Evolutionary conservation across 345 rosid species (phyloP).

Genomic region (Reutealis trisperma): DNA sequence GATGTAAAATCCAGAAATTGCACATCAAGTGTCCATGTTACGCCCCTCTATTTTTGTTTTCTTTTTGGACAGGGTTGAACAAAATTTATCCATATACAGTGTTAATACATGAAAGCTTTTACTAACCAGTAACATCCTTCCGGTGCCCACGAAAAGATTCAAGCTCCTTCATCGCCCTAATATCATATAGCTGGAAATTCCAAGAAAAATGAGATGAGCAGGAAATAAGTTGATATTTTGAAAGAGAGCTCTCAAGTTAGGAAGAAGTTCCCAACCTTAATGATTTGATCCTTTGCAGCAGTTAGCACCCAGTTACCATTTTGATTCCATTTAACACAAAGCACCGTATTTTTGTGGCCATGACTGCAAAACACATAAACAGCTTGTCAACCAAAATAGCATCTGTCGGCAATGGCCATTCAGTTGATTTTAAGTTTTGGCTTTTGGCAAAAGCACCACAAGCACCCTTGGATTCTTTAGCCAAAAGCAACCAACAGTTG

Average conservation of each 20-base stretch:
- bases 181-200: conserved; percentile 72
- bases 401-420: background rate
- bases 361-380: conserved; percentile 58
- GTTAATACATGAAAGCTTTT: conserved; percentile 5
- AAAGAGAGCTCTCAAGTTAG: conserved; percentile 4
- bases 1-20: background rate
- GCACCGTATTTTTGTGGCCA: conserved; percentile 97
- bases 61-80: background rate
- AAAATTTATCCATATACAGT: background rate
- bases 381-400: background rate
- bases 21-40: background rate
- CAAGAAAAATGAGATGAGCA: background rate
- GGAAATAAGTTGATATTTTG: background rate
- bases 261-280: conserved; percentile 56
- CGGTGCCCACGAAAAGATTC: conserved; percentile 95
- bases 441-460: conserved; percentile 1
- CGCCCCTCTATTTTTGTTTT: background rate
- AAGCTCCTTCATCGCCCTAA: conserved; percentile 99
- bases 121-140: conserved; percentile 94
- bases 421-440: background rate
- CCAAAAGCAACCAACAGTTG: background rate
- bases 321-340: conserved; percentile 97
- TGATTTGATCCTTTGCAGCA: conserved; percentile 93
- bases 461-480: background rate
- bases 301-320: conserved; percentile 99